Evolutionary conservation across 805 yeast species (phyloP).

Genomic region (Hanseniaspora guilliermondii): DNA sequence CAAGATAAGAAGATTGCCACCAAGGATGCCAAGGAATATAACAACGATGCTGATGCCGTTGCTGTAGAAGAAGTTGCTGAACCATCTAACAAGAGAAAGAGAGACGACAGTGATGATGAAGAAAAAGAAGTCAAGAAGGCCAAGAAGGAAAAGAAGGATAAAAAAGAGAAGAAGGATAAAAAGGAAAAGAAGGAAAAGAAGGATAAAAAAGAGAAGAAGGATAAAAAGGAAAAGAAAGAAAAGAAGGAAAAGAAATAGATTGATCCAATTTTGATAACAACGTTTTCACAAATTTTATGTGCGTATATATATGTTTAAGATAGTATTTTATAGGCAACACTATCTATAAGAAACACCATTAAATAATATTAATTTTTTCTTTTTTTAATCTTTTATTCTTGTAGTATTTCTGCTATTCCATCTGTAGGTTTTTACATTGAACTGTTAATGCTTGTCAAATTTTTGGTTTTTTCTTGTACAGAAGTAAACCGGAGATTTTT

Average conservation of each 20-base stretch:
- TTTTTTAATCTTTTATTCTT: not conserved
- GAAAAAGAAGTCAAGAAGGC: slow-evolving; percentile 26
- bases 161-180: slow-evolving; percentile 25
- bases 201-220: slow-evolving; percentile 23
- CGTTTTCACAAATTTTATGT: not conserved
- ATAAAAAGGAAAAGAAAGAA: slow-evolving; percentile 28
- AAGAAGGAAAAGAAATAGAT: slow-evolving; percentile 28
- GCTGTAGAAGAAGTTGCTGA: slow-evolving; percentile 27
- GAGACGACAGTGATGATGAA: slow-evolving; percentile 21
- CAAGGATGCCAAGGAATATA: slow-evolving; percentile 75
- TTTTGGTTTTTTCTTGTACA: no score
- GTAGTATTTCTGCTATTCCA: not conserved
- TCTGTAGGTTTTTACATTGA: no score
- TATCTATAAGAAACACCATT: not conserved
- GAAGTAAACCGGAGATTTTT: no score
- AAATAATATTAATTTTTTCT: not conserved
- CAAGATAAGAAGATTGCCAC: slow-evolving; percentile 79
- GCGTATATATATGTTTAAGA: slow-evolving; percentile 3
- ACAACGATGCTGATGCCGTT: slow-evolving; percentile 86
- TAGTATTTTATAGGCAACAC: slow-evolving; percentile 5
- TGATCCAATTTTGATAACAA: slow-evolving; percentile 6
- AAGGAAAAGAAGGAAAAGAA: slow-evolving; percentile 29
- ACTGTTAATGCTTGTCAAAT: not conserved
- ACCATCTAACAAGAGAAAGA: slow-evolving; percentile 27
- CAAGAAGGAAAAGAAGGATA: slow-evolving; percentile 23